A percentile compares a stretch with the other conserved stretches of the same genome.
phyloP scores from a whole-genome alignment of 352 stramenopile genomes.

The Phytophthora aleatoria region DNA sequence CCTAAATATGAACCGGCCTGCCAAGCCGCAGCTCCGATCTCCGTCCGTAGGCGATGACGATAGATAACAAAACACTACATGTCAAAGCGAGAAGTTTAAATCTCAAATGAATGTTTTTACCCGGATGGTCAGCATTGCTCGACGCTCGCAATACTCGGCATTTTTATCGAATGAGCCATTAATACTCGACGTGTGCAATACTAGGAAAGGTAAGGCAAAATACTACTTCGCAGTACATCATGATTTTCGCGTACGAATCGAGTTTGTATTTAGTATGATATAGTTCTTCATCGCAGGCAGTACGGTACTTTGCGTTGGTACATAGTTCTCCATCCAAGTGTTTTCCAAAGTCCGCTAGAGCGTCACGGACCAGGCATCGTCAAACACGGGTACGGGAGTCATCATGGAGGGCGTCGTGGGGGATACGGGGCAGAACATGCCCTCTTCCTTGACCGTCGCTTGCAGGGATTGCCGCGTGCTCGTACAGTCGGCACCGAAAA shows the following conservation, averaged over 20 bases:
- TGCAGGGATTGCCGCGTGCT: constrained; percentile 2
- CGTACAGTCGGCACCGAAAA: constrained; percentile 33
- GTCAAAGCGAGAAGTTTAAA: constrained; percentile 2
- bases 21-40: background rate
- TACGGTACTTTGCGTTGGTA: constrained; percentile 28
- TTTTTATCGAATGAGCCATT: background rate
- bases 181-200: too few relatives aligned
- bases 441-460: constrained; percentile 13
- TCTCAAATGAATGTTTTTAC: constrained; percentile 11
- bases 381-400: constrained; percentile 13
- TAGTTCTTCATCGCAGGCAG: constrained; percentile 23
- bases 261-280: constrained; percentile 42
- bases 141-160: background rate
- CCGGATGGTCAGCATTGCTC: background rate
- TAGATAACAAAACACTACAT: constrained; percentile 14
- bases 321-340: constrained; percentile 26
- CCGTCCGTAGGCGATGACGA: constrained; percentile 1
- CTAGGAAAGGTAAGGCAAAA: background rate
- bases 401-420: constrained; percentile 18
- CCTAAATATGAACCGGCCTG: constrained; percentile 27
- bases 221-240: background rate
- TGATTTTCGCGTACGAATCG: constrained; percentile 2
- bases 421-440: constrained; percentile 4
- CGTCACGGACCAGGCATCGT: constrained; percentile 34
- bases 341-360: constrained; percentile 9